Base-by-base conservation (phyloP, 495 filamentous ascomycete species). In the Viridothelium virens region DNA sequence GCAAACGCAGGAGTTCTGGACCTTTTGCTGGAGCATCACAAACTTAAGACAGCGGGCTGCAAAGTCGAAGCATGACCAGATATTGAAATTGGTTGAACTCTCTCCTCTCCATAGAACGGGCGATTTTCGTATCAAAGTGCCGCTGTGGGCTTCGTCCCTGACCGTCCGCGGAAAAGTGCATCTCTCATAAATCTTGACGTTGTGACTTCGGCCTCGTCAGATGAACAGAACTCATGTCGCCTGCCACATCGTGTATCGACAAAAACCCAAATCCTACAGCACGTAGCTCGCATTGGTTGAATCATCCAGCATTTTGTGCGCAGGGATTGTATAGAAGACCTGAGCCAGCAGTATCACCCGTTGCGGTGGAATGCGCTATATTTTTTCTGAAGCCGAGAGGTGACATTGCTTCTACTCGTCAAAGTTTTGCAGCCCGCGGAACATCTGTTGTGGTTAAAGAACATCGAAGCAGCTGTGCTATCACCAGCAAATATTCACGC, bases 291-390 rank as follows among this genome's bases (percentile, higher is more conserved):
- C 53, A 36, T 33, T 59, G n/a, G 5, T 59, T 34, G 31, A 59
- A 36, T 7, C 5, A 59, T 59, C 7, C 53, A 59, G 53, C 53
- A 5, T 53, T 36, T 14, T 59, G 53, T 59, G 36, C 31, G 2
- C 11, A 36, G 14, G 14, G 3, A 34, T 59, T 5, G 36, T 34
- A 59, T 59, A 36, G 53, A 59, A 36, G 53, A 59, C 11, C 36
- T 7, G 53, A 59, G 5, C 9, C 53, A 36, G n/a, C 53, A 6
- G 53, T 59, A 31, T 18, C 7, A 59, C 53, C 53, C 53, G 14
- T 59, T 59, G 53, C 53, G 33, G 53, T 59, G 53, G 53, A 59
- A 59, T 59, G 53, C 31, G 7, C 36, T 36, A 14, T 3, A 59
- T 59, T 59, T 31, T 25, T 34, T 59, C 10, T 59, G 53, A 6